phyloP scores from a whole-genome alignment of 2,329 filamentous ascomycete genomes.

The Tolypocladium endophyticum region DNA sequence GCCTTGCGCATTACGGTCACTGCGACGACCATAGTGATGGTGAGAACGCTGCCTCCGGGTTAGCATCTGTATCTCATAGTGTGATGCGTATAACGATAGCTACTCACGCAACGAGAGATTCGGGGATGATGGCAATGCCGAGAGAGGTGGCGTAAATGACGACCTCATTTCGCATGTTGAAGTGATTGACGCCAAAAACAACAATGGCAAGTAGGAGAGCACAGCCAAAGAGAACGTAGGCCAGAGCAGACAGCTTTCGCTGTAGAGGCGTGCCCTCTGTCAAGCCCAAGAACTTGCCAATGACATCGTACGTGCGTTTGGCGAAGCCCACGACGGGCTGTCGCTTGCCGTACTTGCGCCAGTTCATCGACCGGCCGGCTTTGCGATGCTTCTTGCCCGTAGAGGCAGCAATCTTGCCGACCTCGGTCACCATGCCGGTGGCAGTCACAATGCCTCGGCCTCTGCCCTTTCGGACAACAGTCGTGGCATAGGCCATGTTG shows the following conservation, averaged over 20 bases:
- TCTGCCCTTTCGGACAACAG: constrained; percentile 61
- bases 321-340: constrained; percentile 35
- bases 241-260: constrained; percentile 66
- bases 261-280: constrained; percentile 67
- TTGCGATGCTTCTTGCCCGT: constrained; percentile 42
- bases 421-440: constrained; percentile 62
- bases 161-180: constrained; percentile 38
- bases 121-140: constrained; percentile 52
- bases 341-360: constrained; percentile 40
- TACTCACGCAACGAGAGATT: constrained; percentile 51
- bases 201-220: constrained; percentile 49
- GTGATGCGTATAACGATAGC: too few species aligned
- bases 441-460: constrained; percentile 62
- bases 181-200: constrained; percentile 47
- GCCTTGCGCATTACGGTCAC: constrained; percentile 54
- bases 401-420: constrained; percentile 57
- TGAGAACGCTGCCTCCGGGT: constrained; percentile 39
- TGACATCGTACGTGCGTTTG: constrained; percentile 35
- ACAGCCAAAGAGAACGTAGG: constrained; percentile 64
- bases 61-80: neutral
- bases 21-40: constrained; percentile 59
- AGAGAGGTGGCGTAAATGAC: constrained; percentile 48
- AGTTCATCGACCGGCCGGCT: constrained; percentile 42
- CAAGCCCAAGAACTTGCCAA: constrained; percentile 49
- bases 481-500: constrained; percentile 68